Percentiles rank a stretch among this genome's conserved stretches.
phyloP scores from a whole-genome alignment of 2,329 filamentous ascomycete genomes.

The Nigrograna mackinnonii region DNA sequence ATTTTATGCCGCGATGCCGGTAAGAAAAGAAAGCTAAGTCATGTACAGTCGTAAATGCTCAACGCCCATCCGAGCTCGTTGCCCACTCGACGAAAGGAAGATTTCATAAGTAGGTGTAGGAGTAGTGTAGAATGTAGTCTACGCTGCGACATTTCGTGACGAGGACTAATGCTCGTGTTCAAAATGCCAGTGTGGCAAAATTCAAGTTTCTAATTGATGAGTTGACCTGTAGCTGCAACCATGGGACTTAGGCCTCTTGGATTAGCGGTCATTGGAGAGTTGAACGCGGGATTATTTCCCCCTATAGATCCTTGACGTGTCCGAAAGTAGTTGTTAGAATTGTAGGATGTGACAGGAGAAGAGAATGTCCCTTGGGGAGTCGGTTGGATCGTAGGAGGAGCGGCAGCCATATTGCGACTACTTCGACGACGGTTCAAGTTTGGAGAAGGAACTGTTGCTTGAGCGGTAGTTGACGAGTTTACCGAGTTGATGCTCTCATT shows the following conservation, averaged over 20 bases:
- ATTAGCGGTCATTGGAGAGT: slow-evolving; percentile 28
- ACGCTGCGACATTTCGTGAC: too few species aligned
- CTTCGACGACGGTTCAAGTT: slow-evolving; percentile 36
- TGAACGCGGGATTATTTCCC: slow-evolving; percentile 21
- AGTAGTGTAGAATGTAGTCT: too few species aligned
- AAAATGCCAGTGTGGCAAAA: not conserved
- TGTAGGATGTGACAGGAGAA: slow-evolving; percentile 25
- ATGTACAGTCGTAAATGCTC: too few species aligned
- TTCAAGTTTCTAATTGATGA: slow-evolving; percentile 24
- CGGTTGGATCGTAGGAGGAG: slow-evolving; percentile 24
- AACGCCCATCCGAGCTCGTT: too few species aligned
- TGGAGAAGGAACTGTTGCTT: slow-evolving; percentile 27
- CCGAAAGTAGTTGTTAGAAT: slow-evolving; percentile 30
- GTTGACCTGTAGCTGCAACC: slow-evolving; percentile 26
- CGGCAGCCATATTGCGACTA: slow-evolving; percentile 34
- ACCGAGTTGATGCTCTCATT: slow-evolving; percentile 35
- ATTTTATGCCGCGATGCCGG: too few species aligned
- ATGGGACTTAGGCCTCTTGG: slow-evolving; percentile 31
- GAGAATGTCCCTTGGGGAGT: slow-evolving; percentile 25
- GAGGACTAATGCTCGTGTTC: too few species aligned
- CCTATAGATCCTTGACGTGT: slow-evolving; percentile 26
- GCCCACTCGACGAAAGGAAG: too few species aligned
- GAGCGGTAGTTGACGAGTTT: slow-evolving; percentile 31
- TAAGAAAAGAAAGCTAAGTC: too few species aligned
- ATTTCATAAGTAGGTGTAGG: too few species aligned